These are phyloP conservation scores for Trichosporon faecale DNA, from an alignment of 1,284 basidiomycete genomes.

Conservation along the genomic window DNA sequence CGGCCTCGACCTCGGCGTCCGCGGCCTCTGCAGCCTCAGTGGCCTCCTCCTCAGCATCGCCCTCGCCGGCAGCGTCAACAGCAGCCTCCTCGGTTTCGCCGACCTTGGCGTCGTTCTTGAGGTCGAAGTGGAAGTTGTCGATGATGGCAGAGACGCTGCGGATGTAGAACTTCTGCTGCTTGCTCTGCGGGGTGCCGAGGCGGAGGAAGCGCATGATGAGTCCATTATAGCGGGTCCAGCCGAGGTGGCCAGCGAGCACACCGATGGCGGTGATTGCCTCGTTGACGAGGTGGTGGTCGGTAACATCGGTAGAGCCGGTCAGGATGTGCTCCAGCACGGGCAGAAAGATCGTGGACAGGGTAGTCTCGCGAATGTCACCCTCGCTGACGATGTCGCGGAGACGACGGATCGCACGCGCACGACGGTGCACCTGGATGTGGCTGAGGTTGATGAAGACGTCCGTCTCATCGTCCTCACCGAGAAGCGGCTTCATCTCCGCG, in stretches of 20 bases:
- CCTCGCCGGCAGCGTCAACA: conserved; percentile 25
- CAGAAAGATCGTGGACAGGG: conserved; percentile 77
- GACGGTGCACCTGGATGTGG: conserved; percentile 90
- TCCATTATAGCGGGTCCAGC: conserved; percentile 82
- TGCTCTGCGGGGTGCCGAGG: conserved; percentile 66
- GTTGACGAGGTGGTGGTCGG: conserved; percentile 87
- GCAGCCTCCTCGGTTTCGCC: conserved; percentile 42
- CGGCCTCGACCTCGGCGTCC: conserved; percentile 29
- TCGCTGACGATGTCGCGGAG: conserved; percentile 77
- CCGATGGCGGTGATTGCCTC: conserved; percentile 81
- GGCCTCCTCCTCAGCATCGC: conserved; percentile 27
- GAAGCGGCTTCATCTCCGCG: conserved; percentile 73
- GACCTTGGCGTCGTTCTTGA: conserved; percentile 55
- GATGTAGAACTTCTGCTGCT: conserved; percentile 79
- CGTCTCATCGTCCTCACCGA: conserved; percentile 90
- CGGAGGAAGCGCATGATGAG: conserved; percentile 80
- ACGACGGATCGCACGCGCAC: conserved; percentile 80
- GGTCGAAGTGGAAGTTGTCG: conserved; percentile 88
- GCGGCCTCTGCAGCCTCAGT: conserved; percentile 44
- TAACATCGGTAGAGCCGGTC: conserved; percentile 60
- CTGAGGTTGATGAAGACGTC: conserved; percentile 96
- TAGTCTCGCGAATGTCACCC: conserved; percentile 66
- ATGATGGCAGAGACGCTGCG: conserved; percentile 80
- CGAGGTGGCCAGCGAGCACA: conserved; percentile 66
- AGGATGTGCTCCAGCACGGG: conserved; percentile 85